A percentile compares a stretch with the other conserved stretches of the same genome.
Conservation (phyloP, 345 rosid species). For the Gossypium stocksii region DNA sequence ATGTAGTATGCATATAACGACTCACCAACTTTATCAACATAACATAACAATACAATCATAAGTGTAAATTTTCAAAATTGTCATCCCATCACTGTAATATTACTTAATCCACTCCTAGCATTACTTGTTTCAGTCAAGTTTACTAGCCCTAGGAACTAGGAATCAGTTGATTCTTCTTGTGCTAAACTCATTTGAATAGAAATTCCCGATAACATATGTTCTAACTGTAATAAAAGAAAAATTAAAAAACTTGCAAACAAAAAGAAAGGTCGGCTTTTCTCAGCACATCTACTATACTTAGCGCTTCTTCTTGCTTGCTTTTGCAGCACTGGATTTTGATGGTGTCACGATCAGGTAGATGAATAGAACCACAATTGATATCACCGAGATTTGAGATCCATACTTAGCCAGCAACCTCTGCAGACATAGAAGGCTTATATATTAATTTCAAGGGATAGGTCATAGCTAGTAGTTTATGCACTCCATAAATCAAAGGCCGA, state of each 20-base stretch:
- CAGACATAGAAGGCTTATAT: conserved; percentile 15
- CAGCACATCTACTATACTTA: not conserved
- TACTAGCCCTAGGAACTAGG: not conserved
- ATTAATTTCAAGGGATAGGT: not conserved
- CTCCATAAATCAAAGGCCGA: not conserved
- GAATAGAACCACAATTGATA: conserved; percentile 66
- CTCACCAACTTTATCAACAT: too few relatives aligned
- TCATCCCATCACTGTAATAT: not conserved
- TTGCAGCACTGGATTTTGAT: conserved; percentile 58
- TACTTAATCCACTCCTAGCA: not conserved
- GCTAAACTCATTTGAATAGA: conserved; percentile 1
- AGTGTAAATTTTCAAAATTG: not conserved
- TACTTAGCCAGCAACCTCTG: conserved; percentile 85
- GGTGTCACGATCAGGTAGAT: conserved; percentile 61
- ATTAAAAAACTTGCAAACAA: not conserved
- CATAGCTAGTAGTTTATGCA: not conserved
- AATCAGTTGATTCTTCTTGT: not conserved
- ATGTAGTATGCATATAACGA: too few relatives aligned
- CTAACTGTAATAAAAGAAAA: not conserved
- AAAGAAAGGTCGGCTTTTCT: not conserved
- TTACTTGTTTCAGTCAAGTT: not conserved
- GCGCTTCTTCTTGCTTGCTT: conserved; percentile 86
- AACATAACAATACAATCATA: too few relatives aligned
- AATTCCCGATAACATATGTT: conserved; percentile 8
- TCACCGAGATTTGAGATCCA: conserved; percentile 78